Base-by-base conservation (phyloP, 768 basidiomycete species). In the Boletus vinaceobasis region DNA sequence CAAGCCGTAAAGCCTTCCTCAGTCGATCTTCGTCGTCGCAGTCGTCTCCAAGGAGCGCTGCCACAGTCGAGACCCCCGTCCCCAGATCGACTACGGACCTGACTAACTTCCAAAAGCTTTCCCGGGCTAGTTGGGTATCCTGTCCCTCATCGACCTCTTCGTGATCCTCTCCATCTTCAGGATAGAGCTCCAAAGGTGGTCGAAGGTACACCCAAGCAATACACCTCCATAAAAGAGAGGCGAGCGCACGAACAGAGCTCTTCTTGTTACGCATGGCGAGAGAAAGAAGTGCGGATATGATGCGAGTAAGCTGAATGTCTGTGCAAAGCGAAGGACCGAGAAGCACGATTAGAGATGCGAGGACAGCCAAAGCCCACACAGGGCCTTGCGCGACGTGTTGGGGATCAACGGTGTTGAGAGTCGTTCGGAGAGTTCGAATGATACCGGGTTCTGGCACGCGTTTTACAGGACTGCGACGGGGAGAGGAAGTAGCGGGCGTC, bases 311-410 rank as follows among this genome's bases (percentile, higher is more conserved):
- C 45, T 73, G 74, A 32, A 63, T 50, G 51, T 81, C 74, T 36
- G 74, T 73, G 55, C 71, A 81, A 23, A 87, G 70, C 4, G 72
- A 71, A 3, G 85, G 77, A 1, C 86, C 81, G 3, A 88, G 75
- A n/a, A 92, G 73, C 37, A 86, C 82, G 43, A 88, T 75, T 48
- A 91, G 71, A 56, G 77, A 76, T 0, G 85, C 82, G 2, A 90
- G 71, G 32, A 90, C 85, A 55, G 79, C 80, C 50, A 89, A 73
- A 5, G 80, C 85, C 90, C 90, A 92, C 1, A 87, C 83, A 9
- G 90, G 88, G 1, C 88, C 88, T 62, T 90, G 85, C 1, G 88
- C 86, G 8, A 79, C 79, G 56, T 85, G 79, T 7, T 70, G 66
- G 2, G 84, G 84, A 7, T 87, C 84, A 4, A 73, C 67, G 1